phyloP scores from a whole-genome alignment of 2,329 filamentous ascomycete species.

The Xylaria sp. region DNA sequence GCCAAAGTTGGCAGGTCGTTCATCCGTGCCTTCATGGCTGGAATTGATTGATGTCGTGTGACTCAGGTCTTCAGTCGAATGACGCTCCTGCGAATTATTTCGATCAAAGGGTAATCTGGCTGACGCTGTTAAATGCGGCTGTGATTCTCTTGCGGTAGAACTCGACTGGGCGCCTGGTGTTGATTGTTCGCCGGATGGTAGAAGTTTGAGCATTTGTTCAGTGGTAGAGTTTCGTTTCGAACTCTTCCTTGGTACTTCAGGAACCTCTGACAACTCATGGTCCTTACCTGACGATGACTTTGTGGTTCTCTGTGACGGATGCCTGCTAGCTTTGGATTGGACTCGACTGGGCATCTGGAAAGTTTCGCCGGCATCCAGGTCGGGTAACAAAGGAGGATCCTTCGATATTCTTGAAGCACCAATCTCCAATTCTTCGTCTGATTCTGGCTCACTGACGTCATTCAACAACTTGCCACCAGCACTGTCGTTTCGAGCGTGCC shows the following conservation, averaged over 20 bases:
- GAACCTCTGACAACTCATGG: slow-evolving; percentile 52
- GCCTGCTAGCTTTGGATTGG: slow-evolving; percentile 67
- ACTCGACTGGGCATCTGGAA: slow-evolving; percentile 73
- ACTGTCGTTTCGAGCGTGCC: slow-evolving; percentile 47
- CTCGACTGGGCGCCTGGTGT: slow-evolving; percentile 32
- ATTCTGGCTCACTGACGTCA: slow-evolving; percentile 60
- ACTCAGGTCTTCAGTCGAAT: slow-evolving; percentile 61
- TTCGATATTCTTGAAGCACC: slow-evolving; percentile 58
- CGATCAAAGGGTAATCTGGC: slow-evolving; percentile 68
- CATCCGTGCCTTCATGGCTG: slow-evolving; percentile 51
- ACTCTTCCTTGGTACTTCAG: slow-evolving; percentile 76
- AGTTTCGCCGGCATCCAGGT: slow-evolving; percentile 67
- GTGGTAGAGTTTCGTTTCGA: slow-evolving; percentile 69
- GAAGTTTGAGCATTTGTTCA: slow-evolving; percentile 52
- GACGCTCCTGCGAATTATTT: slow-evolving; percentile 62
- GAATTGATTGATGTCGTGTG: slow-evolving; percentile 51
- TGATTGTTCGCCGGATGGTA: slow-evolving; percentile 35
- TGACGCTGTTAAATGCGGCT: slow-evolving; percentile 40
- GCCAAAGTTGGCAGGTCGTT: slow-evolving; percentile 66
- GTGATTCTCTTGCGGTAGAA: slow-evolving; percentile 18
- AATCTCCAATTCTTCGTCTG: slow-evolving; percentile 53
- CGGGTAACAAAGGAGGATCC: slow-evolving; percentile 67
- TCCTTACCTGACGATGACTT: slow-evolving; percentile 45
- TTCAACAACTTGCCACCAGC: slow-evolving; percentile 57
- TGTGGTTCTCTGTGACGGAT: slow-evolving; percentile 52